A percentile compares a stretch with the other conserved stretches of the same genome.
Conservation (phyloP, 257 asterid species). For the Solanum chmielewskii region DNA sequence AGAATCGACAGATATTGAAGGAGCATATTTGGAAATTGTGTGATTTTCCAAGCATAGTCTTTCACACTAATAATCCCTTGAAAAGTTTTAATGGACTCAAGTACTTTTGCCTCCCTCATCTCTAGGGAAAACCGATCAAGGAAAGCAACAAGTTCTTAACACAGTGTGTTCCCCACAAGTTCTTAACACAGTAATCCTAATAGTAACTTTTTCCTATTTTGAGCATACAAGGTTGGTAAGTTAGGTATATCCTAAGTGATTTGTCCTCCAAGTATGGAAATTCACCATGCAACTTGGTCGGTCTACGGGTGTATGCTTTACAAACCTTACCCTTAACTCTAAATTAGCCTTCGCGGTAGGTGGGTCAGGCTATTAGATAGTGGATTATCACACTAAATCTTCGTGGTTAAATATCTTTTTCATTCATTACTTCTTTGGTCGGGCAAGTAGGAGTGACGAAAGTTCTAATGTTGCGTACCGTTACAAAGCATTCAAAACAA, state of each 20-base stretch:
- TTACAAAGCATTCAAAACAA: not conserved
- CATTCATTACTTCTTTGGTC: not conserved
- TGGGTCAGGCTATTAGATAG: not conserved
- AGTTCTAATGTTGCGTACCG: not conserved
- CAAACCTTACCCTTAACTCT: too few species aligned
- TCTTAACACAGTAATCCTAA: too few species aligned
- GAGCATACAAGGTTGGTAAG: not conserved
- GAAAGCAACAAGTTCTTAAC: too few species aligned
- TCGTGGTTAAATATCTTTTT: too few species aligned
- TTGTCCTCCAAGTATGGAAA: not conserved
- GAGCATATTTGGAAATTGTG: not conserved
- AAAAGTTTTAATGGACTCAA: not conserved
- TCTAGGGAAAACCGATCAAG: not conserved
- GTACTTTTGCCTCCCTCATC: not conserved
- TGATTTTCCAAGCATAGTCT: not conserved
- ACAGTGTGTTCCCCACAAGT: too few species aligned
- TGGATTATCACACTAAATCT: not conserved
- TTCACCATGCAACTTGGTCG: not conserved
- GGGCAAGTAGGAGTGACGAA: not conserved
- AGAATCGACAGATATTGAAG: too few species aligned
- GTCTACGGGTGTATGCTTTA: not conserved
- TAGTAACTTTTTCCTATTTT: too few species aligned
- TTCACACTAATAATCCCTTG: not conserved
- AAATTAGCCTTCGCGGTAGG: not conserved
- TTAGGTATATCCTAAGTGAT: not conserved